A percentile compares a stretch with the other conserved stretches of the same genome.
These are phyloP conservation scores for Zalaria obscura DNA, from an alignment of 2,329 filamentous ascomycete species.

Conservation along the genomic window DNA sequence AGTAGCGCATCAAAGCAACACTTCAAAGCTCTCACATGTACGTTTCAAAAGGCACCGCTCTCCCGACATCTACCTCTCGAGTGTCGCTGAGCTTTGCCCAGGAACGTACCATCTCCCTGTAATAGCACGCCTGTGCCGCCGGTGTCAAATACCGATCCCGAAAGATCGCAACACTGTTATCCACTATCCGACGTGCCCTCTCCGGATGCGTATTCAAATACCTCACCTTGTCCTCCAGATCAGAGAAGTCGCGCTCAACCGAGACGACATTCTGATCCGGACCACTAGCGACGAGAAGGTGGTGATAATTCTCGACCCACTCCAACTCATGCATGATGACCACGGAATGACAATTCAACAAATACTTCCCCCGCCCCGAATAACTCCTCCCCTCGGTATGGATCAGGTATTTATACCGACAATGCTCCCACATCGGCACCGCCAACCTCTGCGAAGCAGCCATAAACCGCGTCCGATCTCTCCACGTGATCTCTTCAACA, in stretches of 20 bases:
- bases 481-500: conserved; percentile 13
- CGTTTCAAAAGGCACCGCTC: no score
- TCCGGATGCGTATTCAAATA: not conserved
- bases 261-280: conserved; percentile 17
- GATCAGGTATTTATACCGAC: conserved; percentile 6
- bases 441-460: no score
- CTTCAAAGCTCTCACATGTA: no score
- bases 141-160: conserved; percentile 13
- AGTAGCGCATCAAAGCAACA: no score
- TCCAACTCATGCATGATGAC: conserved; percentile 15
- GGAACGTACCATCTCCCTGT: conserved; percentile 9
- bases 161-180: conserved; percentile 9
- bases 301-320: conserved; percentile 16
- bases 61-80: no score
- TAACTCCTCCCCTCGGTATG: conserved; percentile 20
- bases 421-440: conserved; percentile 5
- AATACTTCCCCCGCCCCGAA: conserved; percentile 19
- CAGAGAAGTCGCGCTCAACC: conserved; percentile 15
- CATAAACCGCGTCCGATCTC: not conserved
- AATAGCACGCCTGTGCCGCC: conserved; percentile 18
- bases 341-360: conserved; percentile 19
- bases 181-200: not conserved
- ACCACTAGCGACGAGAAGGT: conserved; percentile 14
- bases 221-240: conserved; percentile 8
- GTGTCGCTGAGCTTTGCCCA: no score